Evolutionary conservation across 2,329 filamentous ascomycete species (phyloP).

Genomic region (Penicillium polonicum): DNA sequence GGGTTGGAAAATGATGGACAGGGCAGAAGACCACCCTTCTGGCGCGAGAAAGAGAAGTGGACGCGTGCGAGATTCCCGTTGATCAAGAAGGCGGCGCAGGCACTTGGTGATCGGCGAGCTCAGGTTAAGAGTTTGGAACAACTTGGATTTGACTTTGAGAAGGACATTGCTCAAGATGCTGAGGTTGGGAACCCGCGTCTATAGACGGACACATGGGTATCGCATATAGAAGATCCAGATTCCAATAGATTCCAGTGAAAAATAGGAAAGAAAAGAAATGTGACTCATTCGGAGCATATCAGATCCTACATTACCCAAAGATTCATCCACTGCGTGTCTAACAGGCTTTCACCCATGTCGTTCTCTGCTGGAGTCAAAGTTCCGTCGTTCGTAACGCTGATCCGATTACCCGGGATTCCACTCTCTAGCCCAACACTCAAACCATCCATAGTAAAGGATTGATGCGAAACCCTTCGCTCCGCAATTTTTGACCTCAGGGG

Average conservation of each 20-base stretch:
- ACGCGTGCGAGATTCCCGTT: conserved; percentile 40
- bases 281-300: background rate
- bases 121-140: conserved; percentile 38
- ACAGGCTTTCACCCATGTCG: background rate
- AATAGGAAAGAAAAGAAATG: background rate
- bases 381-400: background rate
- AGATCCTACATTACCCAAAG: background rate
- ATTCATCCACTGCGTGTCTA: background rate
- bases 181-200: background rate
- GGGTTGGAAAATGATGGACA: conserved; percentile 40
- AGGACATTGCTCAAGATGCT: conserved; percentile 11
- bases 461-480: background rate
- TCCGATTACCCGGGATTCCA: background rate
- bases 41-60: conserved; percentile 40
- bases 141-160: conserved; percentile 42
- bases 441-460: background rate
- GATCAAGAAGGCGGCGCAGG: conserved; percentile 44
- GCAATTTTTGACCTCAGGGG: background rate
- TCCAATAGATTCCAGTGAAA: background rate
- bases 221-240: background rate
- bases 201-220: background rate
- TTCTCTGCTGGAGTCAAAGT: background rate
- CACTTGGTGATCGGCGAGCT: conserved; percentile 37
- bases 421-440: background rate
- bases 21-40: conserved; percentile 43